Percentiles rank a stretch among this genome's conserved stretches.
These are phyloP conservation scores for Serendipita sp. DNA, from an alignment of 1,284 basidiomycete species.

Conservation along the genomic window DNA sequence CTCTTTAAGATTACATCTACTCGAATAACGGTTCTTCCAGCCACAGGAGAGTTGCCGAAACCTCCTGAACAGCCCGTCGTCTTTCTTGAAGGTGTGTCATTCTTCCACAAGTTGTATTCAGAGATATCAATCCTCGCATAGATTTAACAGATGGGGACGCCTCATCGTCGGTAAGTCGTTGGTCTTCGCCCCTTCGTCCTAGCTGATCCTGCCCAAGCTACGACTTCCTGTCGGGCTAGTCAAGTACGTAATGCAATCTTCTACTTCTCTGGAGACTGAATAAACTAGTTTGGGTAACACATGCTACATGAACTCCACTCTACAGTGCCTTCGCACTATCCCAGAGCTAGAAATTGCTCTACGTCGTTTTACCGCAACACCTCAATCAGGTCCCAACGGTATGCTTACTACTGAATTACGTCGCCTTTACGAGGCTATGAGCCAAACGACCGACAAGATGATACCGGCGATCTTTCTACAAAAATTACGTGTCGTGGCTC, in stretches of 20 bases:
- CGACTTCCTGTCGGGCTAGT: constrained; percentile 55
- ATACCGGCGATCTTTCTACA: constrained; percentile 61
- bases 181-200: neutral
- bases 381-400: constrained; percentile 20
- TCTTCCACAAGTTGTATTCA: constrained; percentile 4
- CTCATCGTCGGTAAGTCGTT: constrained; percentile 54
- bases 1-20: neutral
- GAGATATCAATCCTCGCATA: constrained; percentile 21
- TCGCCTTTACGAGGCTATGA: constrained; percentile 61
- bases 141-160: constrained; percentile 79
- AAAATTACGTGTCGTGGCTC: constrained; percentile 31
- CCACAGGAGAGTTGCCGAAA: constrained; percentile 81
- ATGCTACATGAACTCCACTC: constrained; percentile 91
- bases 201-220: constrained; percentile 24
- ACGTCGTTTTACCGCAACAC: constrained; percentile 25
- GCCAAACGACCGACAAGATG: constrained; percentile 62
- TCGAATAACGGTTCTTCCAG: neutral
- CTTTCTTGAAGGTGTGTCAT: constrained; percentile 57
- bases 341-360: constrained; percentile 74
- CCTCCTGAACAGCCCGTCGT: constrained; percentile 65
- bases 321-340: constrained; percentile 83
- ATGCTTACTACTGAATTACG: constrained; percentile 42
- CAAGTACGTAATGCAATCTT: constrained; percentile 32
- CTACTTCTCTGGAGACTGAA: constrained; percentile 5
- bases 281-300: constrained; percentile 62